Evolutionary conservation across 805 yeast genomes (phyloP).

Genomic region (Myxozyma kluyveri): DNA sequence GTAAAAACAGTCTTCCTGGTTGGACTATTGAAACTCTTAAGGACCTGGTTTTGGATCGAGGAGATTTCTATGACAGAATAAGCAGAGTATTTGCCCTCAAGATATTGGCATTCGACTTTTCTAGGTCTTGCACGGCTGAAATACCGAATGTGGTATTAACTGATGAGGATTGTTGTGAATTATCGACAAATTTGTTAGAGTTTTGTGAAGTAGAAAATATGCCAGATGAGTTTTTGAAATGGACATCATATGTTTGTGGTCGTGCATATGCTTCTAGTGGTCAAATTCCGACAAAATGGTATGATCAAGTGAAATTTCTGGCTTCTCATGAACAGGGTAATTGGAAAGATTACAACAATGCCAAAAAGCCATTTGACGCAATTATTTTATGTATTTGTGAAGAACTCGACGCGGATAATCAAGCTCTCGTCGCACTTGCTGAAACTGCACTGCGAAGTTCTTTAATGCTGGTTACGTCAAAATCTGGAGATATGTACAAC

Average conservation of each 20-base stretch:
- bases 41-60: neutral
- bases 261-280: constrained; percentile 21
- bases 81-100: constrained; percentile 3
- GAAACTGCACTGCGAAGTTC: constrained; percentile 5
- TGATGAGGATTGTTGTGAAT: constrained; percentile 1
- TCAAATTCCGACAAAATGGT: neutral
- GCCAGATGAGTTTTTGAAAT: constrained; percentile 12
- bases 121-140: no score
- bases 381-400: neutral
- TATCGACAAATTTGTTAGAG: constrained; percentile 8
- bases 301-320: constrained; percentile 2
- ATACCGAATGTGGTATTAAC: neutral
- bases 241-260: constrained; percentile 21
- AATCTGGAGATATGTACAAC: no score
- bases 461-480: no score
- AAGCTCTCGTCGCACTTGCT: constrained; percentile 1
- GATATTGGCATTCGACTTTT: constrained; percentile 4
- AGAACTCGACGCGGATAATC: constrained; percentile 10
- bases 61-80: neutral
- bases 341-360: neutral
- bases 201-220: constrained; percentile 6
- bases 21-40: constrained; percentile 3
- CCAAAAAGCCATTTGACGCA: neutral
- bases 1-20: neutral
- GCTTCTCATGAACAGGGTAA: no score